Evolutionary conservation across 139 green algal genomes (phyloP), one percentile per base, ranked within the genome.

Genomic region (Protoeuglena noctilucae): DNA sequence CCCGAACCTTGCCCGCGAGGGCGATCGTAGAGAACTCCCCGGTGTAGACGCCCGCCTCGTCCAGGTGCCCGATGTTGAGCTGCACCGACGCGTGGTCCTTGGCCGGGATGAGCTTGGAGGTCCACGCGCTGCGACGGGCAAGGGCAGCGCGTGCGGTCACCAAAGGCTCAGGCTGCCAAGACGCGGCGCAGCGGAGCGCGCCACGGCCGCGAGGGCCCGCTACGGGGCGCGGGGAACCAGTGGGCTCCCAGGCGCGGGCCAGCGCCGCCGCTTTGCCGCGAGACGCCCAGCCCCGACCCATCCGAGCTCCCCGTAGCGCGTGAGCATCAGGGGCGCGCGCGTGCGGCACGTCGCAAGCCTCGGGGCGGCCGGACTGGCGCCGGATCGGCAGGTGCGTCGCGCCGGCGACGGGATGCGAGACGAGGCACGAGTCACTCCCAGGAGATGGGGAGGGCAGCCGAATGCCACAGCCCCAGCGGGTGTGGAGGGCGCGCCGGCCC

Each of bases 21-120:
- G 92, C 92, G 54, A 97, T 87, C 48, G 92, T 98, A 51, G 82
- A 89, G 80, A 85, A 94, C 61, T 83, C 60, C 68, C 76, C 75
- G 56, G 61, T 94, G 81, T 94, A 98, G 28, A 96, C 76, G 54
- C 92, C 92, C 56, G 84, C 75, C 62, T 89, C 84, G 69, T 96
- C 82, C 46, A 99, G 70, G 79, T 98, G 92, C 23, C 89, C 92
- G 48, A 99, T 75, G 80, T 99, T 99, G 47, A 99, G 73, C 80
- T 99, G 92, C 19, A 99, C 80, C 62, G 62, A 74, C 31, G 77
- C 86, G 63, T 97, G 88, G 75, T 99, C 92, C 79, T 96, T 96
- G 49, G 92, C 86, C 2, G 78, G 87, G 78, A 99, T 98, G 45
- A 99, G 76, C 74, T 95, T 90, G 85, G 96, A 96, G 45, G 83